Percentiles rank a stretch among this genome's conserved stretches.
phyloP scores from a whole-genome alignment of 257 asterid species.

The Gentiana dahurica region DNA sequence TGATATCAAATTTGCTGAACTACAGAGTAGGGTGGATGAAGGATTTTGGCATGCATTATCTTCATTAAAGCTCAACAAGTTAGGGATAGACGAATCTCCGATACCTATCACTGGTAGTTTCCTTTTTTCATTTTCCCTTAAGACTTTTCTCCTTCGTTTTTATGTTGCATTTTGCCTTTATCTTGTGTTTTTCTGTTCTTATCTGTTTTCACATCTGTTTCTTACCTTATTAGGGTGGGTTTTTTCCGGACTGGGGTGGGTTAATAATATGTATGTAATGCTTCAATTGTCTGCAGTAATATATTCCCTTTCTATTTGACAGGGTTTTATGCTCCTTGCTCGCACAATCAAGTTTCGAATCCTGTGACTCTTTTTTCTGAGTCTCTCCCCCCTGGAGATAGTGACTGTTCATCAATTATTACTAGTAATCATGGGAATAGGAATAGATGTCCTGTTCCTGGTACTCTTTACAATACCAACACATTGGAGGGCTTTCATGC shows the following conservation, averaged over 20 bases:
- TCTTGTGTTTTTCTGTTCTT: no score
- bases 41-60: conserved; percentile 91
- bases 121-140: neutral
- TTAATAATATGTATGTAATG: neutral
- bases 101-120: conserved; percentile 64
- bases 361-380: conserved; percentile 74
- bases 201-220: no score
- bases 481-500: conserved; percentile 72
- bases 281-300: neutral
- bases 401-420: conserved; percentile 25
- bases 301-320: conserved; percentile 12
- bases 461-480: conserved; percentile 73
- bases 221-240: no score
- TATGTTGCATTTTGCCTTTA: neutral
- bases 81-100: conserved; percentile 89
- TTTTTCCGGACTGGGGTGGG: no score
- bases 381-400: conserved; percentile 59
- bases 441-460: conserved; percentile 85
- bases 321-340: conserved; percentile 92
- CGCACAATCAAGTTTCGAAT: conserved; percentile 57
- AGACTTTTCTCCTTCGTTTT: neutral
- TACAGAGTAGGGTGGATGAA: conserved; percentile 80
- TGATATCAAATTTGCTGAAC: conserved; percentile 56
- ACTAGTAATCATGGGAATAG: conserved; percentile 54
- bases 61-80: conserved; percentile 84